Percentiles rank a stretch among this genome's conserved stretches.
phyloP scores from a whole-genome alignment of 1,284 basidiomycete species.

The Thecaphora thlaspeos region DNA sequence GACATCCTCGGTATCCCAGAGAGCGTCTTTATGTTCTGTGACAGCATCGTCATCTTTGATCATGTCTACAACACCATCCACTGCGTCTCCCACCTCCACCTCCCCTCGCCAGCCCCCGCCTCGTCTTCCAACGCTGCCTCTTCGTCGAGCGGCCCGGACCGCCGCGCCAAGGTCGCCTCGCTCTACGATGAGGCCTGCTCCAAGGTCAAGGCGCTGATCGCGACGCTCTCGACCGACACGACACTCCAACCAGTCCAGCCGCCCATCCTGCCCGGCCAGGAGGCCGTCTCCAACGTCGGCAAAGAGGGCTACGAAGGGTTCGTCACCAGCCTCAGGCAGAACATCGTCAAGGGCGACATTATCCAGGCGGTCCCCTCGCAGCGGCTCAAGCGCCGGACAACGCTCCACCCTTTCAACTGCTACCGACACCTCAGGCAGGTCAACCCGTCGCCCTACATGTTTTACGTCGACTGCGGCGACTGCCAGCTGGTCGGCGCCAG shows the following conservation, averaged over 20 bases:
- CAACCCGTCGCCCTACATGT: conserved; percentile 99
- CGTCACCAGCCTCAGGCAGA: conserved; percentile 87
- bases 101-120: conserved; percentile 62
- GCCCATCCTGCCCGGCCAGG: conserved; percentile 54
- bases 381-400: conserved; percentile 77
- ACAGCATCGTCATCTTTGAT: conserved; percentile 92
- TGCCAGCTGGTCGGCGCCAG: conserved; percentile 93
- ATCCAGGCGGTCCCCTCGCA: conserved; percentile 99
- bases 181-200: conserved; percentile 32
- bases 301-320: conserved; percentile 88
- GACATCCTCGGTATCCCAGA: conserved; percentile 84
- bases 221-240: conserved; percentile 21
- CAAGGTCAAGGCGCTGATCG: conserved; percentile 28
- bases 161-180: conserved; percentile 58
- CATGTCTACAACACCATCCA: conserved; percentile 94
- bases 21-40: conserved; percentile 92
- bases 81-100: conserved; percentile 89
- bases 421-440: conserved; percentile 88
- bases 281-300: conserved; percentile 82
- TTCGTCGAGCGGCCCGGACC: conserved; percentile 61
- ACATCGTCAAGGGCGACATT: conserved; percentile 93
- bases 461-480: conserved; percentile 84
- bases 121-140: conserved; percentile 9
- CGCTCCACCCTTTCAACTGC: conserved; percentile 93
- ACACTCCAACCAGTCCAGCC: conserved; percentile 66